Conservation (phyloP, 73 alveolate genomes). For the Tetrahymena borealis region DNA sequence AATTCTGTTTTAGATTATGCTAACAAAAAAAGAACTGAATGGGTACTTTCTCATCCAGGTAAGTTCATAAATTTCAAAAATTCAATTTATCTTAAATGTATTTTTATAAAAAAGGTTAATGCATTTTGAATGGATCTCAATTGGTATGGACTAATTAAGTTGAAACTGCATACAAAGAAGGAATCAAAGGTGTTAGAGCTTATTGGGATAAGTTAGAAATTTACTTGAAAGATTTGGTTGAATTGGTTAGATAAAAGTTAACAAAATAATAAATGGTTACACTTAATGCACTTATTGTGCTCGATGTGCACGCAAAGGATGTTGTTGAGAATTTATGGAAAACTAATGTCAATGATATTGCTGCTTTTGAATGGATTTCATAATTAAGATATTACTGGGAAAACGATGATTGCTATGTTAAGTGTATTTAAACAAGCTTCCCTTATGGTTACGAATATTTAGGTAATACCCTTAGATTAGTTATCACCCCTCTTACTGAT, state of each 20-base stretch:
- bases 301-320: constrained; percentile 93
- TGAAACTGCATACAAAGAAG: constrained; percentile 88
- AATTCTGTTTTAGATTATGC: constrained; percentile 86
- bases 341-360: constrained; percentile 72
- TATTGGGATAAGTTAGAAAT: constrained; percentile 60
- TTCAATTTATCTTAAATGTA: background rate
- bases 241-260: constrained; percentile 76
- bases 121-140: constrained; percentile 91
- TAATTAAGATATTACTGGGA: constrained; percentile 99
- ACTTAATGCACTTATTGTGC: constrained; percentile 85
- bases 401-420: constrained; percentile 85
- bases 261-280: constrained; percentile 63
- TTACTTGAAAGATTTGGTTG: constrained; percentile 88
- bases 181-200: constrained; percentile 47
- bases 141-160: constrained; percentile 99
- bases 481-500: constrained; percentile 95
- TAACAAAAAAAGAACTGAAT: constrained; percentile 86
- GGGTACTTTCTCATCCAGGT: constrained; percentile 98
- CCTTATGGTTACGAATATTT: constrained; percentile 97
- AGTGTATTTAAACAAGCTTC: constrained; percentile 96
- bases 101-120: constrained; percentile 52
- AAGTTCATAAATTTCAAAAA: background rate
- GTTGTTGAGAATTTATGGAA: constrained; percentile 88
- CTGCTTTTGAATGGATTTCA: constrained; percentile 99
- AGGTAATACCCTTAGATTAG: constrained; percentile 93